These are phyloP conservation scores for Plicaturopsis crispa DNA, from an alignment of 768 basidiomycete species.

Conservation along the genomic window DNA sequence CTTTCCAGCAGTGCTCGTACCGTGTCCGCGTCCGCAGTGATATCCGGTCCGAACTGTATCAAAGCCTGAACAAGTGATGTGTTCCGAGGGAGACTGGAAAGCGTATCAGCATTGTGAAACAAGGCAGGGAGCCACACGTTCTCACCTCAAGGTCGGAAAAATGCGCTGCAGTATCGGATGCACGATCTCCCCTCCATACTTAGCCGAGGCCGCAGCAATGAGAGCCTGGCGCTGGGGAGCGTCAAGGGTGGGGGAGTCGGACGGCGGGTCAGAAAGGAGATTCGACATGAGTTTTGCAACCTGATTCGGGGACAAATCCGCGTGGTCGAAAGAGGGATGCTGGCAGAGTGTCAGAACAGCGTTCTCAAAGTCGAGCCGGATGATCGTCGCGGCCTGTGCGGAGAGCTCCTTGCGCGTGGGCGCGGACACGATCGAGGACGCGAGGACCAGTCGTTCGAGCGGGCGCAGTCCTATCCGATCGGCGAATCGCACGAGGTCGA, in stretches of 20 bases:
- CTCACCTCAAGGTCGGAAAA: slow-evolving; percentile 67
- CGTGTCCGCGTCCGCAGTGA: slow-evolving; percentile 67
- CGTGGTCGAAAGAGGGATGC: slow-evolving; percentile 75
- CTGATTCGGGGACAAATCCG: slow-evolving; percentile 67
- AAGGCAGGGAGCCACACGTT: slow-evolving; percentile 10
- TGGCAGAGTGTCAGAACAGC: slow-evolving; percentile 71
- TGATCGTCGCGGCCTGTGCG: slow-evolving; percentile 52
- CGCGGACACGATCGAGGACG: slow-evolving; percentile 63
- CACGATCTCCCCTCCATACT: slow-evolving; percentile 73
- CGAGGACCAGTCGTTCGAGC: slow-evolving; percentile 72
- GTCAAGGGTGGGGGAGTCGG: slow-evolving; percentile 67
- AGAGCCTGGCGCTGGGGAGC: slow-evolving; percentile 67
- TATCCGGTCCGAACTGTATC: slow-evolving; percentile 72
- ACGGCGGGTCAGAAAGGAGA: slow-evolving; percentile 62
- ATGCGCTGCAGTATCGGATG: slow-evolving; percentile 69
- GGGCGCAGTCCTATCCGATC: slow-evolving; percentile 77
- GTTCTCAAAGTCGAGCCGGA: slow-evolving; percentile 75
- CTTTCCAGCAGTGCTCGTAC: slow-evolving; percentile 63
- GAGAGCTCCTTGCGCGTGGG: slow-evolving; percentile 53
- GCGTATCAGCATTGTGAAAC: slow-evolving; percentile 10
- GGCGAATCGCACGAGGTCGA: slow-evolving; percentile 76
- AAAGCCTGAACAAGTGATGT: slow-evolving; percentile 70
- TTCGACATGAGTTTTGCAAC: slow-evolving; percentile 76
- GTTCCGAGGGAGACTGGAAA: slow-evolving; percentile 51
- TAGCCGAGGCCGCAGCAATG: slow-evolving; percentile 66